These are phyloP conservation scores for Ophiocytium majus DNA, from an alignment of 352 stramenopile species.

Conservation along the genomic window DNA sequence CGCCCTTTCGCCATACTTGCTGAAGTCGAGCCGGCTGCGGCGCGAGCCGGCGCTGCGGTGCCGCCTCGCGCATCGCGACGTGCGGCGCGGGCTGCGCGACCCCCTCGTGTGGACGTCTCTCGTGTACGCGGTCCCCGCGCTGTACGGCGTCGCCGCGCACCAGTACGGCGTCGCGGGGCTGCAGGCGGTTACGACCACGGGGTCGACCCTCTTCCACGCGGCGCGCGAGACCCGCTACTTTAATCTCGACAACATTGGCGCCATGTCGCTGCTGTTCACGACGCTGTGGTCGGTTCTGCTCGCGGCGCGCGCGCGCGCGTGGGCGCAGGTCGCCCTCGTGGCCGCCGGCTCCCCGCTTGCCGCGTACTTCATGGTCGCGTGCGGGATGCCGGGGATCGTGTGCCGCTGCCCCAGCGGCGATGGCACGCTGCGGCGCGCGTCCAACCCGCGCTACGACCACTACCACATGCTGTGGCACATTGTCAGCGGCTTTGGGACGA, in stretches of 20 bases:
- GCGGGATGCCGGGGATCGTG: slow-evolving; percentile 51
- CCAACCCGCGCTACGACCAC: slow-evolving; percentile 50
- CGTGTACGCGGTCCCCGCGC: slow-evolving; percentile 40
- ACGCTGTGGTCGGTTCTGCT: slow-evolving; percentile 41
- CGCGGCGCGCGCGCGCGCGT: slow-evolving; percentile 29
- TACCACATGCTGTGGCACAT: slow-evolving; percentile 56
- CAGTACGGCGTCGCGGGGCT: slow-evolving; percentile 48
- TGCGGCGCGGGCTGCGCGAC: slow-evolving; percentile 32
- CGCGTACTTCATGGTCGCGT: slow-evolving; percentile 46
- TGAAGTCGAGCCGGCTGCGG: slow-evolving; percentile 29
- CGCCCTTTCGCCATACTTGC: slow-evolving; percentile 24
- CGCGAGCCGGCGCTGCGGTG: slow-evolving; percentile 35
- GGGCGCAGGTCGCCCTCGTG: slow-evolving; percentile 39
- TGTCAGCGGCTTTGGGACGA: slow-evolving; percentile 24
- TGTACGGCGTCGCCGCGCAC: slow-evolving; percentile 43
- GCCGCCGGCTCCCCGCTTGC: slow-evolving; percentile 28
- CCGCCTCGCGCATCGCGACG: slow-evolving; percentile 29
- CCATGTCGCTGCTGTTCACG: slow-evolving; percentile 46
- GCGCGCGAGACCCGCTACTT: slow-evolving; percentile 54
- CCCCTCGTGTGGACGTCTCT: slow-evolving; percentile 53
- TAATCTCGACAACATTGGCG: slow-evolving; percentile 55
- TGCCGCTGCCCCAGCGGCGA: slow-evolving; percentile 43
- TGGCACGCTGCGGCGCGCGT: slow-evolving; percentile 36
- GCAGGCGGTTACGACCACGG: slow-evolving; percentile 41
- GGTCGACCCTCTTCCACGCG: slow-evolving; percentile 53